Base-by-base conservation (phyloP, 2,329 filamentous ascomycete genomes). In the Claviceps digitariae region DNA sequence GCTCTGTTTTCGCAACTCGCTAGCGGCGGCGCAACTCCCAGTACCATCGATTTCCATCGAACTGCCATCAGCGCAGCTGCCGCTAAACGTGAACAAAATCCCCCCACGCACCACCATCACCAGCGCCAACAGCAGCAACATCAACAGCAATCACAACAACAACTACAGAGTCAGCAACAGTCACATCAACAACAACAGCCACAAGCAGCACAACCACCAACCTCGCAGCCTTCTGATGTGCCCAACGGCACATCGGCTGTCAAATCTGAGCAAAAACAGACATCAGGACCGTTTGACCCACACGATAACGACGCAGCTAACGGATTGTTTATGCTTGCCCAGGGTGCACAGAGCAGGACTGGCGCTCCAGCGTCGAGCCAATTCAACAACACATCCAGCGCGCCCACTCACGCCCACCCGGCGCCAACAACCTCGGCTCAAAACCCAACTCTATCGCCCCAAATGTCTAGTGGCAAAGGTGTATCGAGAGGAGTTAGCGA, bases 261-360 rank as follows among this genome's bases (percentile, higher is more conserved):
- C 17, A 79, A 82, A 67, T 50, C 71, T 7, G 74, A 79, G 59
- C 54, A 69, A 15, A 81, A 76, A 61, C 70, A 76, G 12, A 65
- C 74, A 1, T 69, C 77, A 0, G 85, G 87, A 52, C 79, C 84
- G 4, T 94, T 90, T 64, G 86, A 90, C 55, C 87, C 90, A 44
- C 89, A 95, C 69, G 91, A 95, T 52, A 95, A 91, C 62, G 91
- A 95, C 71, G 93, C 91, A 45, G 93, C 91, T 51, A 97, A 96
- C 66, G 90, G 93, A 31, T 76, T 98, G 1, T 94, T 89, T 62
- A 85, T 96, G 79, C 76, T 98, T 55, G 90, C 93, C 1, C 85
- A 67, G 70, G 82, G 72, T 55, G 90, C 91, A 1, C 85, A 67
- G 70, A 82, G 71, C 77, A 84, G 65, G 69, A 83, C 72, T 75